Evolutionary conservation across 306 rosid genomes (phyloP).

Genomic region (Neltuma alba): DNA sequence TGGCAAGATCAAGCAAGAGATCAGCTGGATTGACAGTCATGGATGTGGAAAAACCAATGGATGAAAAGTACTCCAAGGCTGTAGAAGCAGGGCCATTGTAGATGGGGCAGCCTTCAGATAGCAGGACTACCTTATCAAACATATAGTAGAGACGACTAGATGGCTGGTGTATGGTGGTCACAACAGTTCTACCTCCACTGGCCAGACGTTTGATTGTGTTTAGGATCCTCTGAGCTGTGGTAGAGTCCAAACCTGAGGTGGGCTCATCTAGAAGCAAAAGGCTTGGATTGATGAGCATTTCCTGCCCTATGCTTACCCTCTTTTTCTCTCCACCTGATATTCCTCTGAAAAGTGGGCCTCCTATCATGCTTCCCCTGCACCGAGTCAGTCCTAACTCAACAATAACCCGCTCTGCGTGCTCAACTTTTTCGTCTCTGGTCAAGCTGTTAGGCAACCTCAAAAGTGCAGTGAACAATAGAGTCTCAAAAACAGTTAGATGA

Average conservation of each 20-base stretch:
- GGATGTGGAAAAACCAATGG: conserved; percentile 74
- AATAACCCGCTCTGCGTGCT: conserved; percentile 81
- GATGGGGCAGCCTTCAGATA: conserved; percentile 91
- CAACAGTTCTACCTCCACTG: conserved; percentile 83
- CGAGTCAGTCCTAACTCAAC: conserved; percentile 67
- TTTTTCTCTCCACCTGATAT: conserved; percentile 97
- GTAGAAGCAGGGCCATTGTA: conserved; percentile 81
- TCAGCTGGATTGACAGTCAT: conserved; percentile 92
- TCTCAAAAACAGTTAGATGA: conserved; percentile 86
- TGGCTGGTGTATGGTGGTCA: conserved; percentile 97
- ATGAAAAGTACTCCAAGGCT: conserved; percentile 79
- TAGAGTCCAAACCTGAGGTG: conserved; percentile 95
- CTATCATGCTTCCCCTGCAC: conserved; percentile 94
- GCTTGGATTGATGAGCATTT: conserved; percentile 94
- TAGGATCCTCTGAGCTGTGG: conserved; percentile 81
- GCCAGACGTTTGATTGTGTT: conserved; percentile 80
- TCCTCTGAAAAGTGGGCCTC: conserved; percentile 92
- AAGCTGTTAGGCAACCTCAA: conserved; percentile 79
- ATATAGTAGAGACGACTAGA: conserved; percentile 91
- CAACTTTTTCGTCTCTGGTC: conserved; percentile 62
- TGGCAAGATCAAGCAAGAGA: conserved; percentile 95
- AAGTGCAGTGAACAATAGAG: conserved; percentile 89
- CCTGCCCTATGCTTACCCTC: conserved; percentile 97
- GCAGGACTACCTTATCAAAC: conserved; percentile 87
- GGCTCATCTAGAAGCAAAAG: conserved; percentile 87